phyloP scores from a whole-genome alignment of 2,329 filamentous ascomycete genomes.

The Mycosphaerella sp. region DNA sequence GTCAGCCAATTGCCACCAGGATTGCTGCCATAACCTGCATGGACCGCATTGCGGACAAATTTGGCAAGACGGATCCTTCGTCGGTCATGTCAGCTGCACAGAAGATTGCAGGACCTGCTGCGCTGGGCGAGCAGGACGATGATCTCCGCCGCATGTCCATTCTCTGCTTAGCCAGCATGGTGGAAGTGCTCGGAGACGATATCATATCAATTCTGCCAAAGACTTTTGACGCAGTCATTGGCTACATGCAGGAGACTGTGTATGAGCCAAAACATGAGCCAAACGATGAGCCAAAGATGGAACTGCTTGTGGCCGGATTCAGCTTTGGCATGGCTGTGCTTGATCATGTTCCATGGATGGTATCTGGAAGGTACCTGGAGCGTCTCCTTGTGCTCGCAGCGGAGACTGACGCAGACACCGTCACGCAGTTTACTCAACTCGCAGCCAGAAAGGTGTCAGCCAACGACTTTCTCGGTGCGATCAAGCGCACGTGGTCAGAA shows the following conservation, averaged over 20 bases:
- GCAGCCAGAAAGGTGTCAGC: constrained; percentile 72
- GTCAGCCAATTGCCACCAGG: constrained; percentile 67
- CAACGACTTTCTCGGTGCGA: constrained; percentile 65
- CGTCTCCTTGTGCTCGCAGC: constrained; percentile 67
- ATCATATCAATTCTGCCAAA: constrained; percentile 76
- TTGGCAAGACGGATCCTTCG: constrained; percentile 82
- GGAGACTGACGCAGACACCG: constrained; percentile 44
- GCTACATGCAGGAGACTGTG: constrained; percentile 63
- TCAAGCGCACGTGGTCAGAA: constrained; percentile 65
- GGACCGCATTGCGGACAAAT: constrained; percentile 88
- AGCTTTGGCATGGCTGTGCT: constrained; percentile 72
- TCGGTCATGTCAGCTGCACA: constrained; percentile 68
- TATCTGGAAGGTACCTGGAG: constrained; percentile 68
- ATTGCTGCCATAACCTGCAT: constrained; percentile 83
- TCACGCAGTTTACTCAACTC: constrained; percentile 58
- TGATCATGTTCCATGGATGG: constrained; percentile 82
- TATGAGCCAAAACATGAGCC: too few relatives aligned
- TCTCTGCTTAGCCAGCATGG: constrained; percentile 78
- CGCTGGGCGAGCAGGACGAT: constrained; percentile 66
- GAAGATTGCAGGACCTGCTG: constrained; percentile 68
- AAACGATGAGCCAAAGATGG: constrained; percentile 37
- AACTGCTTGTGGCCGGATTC: constrained; percentile 42
- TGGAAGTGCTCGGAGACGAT: constrained; percentile 79
- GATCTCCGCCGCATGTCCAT: constrained; percentile 76
- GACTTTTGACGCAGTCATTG: constrained; percentile 65